Evolutionary conservation across 345 rosid genomes (phyloP).

Genomic region (Eucalyptus caleyi): DNA sequence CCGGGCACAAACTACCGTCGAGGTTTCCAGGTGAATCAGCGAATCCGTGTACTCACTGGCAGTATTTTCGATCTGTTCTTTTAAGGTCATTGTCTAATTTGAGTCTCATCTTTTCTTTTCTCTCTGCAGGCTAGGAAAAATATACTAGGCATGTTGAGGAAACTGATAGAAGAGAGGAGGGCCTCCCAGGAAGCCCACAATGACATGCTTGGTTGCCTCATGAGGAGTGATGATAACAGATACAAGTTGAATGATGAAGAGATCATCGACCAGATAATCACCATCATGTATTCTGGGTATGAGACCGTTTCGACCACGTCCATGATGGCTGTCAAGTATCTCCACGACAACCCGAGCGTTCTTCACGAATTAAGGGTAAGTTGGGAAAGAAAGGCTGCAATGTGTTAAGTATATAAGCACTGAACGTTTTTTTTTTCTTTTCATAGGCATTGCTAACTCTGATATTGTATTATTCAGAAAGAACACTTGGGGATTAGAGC

Average conservation of each 20-base stretch:
- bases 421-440: not conserved
- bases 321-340: slow-evolving; percentile 89
- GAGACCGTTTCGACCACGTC: slow-evolving; percentile 86
- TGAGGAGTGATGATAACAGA: slow-evolving; percentile 37
- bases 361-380: slow-evolving; percentile 41
- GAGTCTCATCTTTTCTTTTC: not conserved
- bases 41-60: not conserved
- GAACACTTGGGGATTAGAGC: slow-evolving; percentile 41
- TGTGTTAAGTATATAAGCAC: not conserved
- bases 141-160: slow-evolving; percentile 28
- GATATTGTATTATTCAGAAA: slow-evolving; percentile 10
- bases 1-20: slow-evolving; percentile 51
- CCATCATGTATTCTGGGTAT: slow-evolving; percentile 68
- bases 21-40: slow-evolving; percentile 40
- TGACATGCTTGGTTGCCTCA: slow-evolving; percentile 68
- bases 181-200: slow-evolving; percentile 18
- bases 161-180: slow-evolving; percentile 47
- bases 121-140: slow-evolving; percentile 54
- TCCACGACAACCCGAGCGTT: slow-evolving; percentile 64
- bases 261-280: slow-evolving; percentile 75
- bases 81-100: not conserved
- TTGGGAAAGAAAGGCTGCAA: not conserved
- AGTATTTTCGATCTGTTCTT: not conserved
- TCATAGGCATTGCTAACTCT: not conserved
- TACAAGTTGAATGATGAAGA: slow-evolving; percentile 41